Conservation (phyloP, 495 filamentous ascomycete genomes). For the Pseudevernia furfuracea region DNA sequence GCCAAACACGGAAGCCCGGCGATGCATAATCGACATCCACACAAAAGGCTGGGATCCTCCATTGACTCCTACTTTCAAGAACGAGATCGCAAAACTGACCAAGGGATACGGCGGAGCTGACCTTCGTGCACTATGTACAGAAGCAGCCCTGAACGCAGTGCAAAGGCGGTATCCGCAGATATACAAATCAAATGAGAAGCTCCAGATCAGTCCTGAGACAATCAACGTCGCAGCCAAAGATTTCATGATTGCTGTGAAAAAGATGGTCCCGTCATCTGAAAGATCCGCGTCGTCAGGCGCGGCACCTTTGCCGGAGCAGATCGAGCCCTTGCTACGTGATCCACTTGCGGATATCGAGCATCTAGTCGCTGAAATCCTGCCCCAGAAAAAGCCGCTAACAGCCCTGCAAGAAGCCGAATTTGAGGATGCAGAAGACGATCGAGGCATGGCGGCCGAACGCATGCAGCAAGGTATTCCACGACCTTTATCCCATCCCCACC, state of each 20-base stretch:
- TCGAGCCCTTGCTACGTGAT: slow-evolving; percentile 73
- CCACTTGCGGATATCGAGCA: slow-evolving; percentile 59
- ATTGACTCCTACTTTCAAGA: slow-evolving; percentile 67
- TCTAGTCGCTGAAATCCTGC: slow-evolving; percentile 68
- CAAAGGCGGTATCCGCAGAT: slow-evolving; percentile 94
- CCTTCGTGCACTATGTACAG: slow-evolving; percentile 86
- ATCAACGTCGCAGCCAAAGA: slow-evolving; percentile 84
- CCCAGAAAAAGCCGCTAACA: slow-evolving; percentile 73
- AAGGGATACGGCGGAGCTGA: slow-evolving; percentile 97
- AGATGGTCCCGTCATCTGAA: slow-evolving; percentile 90
- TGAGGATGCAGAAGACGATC: slow-evolving; percentile 75
- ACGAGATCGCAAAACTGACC: slow-evolving; percentile 73
- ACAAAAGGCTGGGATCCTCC: slow-evolving; percentile 85
- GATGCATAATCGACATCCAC: slow-evolving; percentile 87
- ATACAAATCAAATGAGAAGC: slow-evolving; percentile 83
- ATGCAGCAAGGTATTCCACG: slow-evolving; percentile 53
- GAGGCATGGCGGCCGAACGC: slow-evolving; percentile 73
- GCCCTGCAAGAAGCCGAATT: slow-evolving; percentile 90
- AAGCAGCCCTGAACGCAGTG: slow-evolving; percentile 96
- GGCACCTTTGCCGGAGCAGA: slow-evolving; percentile 60
- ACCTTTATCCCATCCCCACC: not conserved
- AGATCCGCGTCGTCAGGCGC: slow-evolving; percentile 76
- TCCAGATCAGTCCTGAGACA: slow-evolving; percentile 73
- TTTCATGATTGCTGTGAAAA: slow-evolving; percentile 94
- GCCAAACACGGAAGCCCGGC: slow-evolving; percentile 68